phyloP scores from a whole-genome alignment of 1,284 basidiomycete species.

The Pseudozyma pruni region DNA sequence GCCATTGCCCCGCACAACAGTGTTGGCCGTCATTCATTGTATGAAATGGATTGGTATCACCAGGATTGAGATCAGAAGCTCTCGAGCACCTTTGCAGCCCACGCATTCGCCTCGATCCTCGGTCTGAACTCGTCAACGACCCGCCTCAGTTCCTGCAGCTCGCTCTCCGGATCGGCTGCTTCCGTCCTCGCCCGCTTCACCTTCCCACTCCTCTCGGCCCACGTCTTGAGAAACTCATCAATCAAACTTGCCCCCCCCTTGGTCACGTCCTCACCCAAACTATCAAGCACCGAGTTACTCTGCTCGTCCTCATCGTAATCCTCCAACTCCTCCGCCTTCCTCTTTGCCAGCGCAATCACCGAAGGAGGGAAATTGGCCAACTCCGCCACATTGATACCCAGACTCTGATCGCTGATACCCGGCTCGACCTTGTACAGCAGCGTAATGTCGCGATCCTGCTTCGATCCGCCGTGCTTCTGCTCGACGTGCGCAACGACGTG shows the following conservation, averaged over 20 bases:
- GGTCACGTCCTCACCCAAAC: conserved; percentile 72
- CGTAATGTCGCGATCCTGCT: conserved; percentile 75
- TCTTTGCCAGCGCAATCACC: conserved; percentile 91
- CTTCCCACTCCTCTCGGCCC: conserved; percentile 71
- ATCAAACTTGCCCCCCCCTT: conserved; percentile 84
- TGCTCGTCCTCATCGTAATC: conserved; percentile 75
- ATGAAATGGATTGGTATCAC: too few species aligned
- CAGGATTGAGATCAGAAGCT: conserved; percentile 53
- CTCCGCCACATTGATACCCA: conserved; percentile 97
- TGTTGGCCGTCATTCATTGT: too few species aligned
- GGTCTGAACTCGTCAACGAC: conserved; percentile 77
- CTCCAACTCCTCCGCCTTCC: conserved; percentile 95
- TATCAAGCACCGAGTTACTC: conserved; percentile 20
- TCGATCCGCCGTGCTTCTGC: conserved; percentile 68
- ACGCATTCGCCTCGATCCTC: conserved; percentile 78
- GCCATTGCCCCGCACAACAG: too few species aligned
- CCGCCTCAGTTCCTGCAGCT: conserved; percentile 76
- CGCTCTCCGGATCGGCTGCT: conserved; percentile 71
- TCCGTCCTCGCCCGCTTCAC: conserved; percentile 5
- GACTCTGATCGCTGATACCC: conserved; percentile 83
- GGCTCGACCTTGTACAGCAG: conserved; percentile 90
- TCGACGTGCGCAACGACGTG: conserved; percentile 95
- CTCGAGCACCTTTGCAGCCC: conserved; percentile 77
- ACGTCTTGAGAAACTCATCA: conserved; percentile 80
- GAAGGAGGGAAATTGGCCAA: conserved; percentile 94